A percentile compares a stretch with the other conserved stretches of the same genome.
Evolutionary conservation across 2,329 filamentous ascomycete species (phyloP).

Genomic region (Pleomassaria siparia): DNA sequence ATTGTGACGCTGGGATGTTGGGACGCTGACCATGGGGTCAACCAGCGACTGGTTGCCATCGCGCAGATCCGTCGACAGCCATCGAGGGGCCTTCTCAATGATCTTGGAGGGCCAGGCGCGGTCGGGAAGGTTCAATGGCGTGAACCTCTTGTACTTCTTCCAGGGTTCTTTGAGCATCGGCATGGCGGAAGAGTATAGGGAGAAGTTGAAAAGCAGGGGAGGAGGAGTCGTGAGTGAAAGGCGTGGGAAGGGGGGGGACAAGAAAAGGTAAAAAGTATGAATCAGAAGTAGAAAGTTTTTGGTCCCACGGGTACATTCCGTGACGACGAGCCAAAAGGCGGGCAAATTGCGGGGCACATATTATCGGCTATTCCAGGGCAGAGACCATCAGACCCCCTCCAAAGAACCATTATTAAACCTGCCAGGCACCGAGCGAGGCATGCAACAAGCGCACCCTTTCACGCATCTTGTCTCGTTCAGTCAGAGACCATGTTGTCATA

Average conservation of each 20-base stretch:
- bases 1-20: background rate
- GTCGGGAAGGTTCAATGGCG: constrained; percentile 66
- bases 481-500: background rate
- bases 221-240: background rate
- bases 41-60: constrained; percentile 94
- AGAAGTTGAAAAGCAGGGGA: background rate
- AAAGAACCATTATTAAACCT: too few relatives aligned
- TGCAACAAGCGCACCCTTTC: background rate
- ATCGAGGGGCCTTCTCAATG: constrained; percentile 82
- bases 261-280: background rate
- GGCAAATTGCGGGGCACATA: constrained; percentile 11
- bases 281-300: background rate
- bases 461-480: background rate
- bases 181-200: constrained; percentile 24
- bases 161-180: constrained; percentile 71
- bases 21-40: constrained; percentile 77
- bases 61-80: constrained; percentile 84
- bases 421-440: too few relatives aligned
- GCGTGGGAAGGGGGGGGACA: background rate
- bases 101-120: constrained; percentile 83
- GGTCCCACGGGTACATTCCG: background rate
- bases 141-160: constrained; percentile 74
- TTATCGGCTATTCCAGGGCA: constrained; percentile 14
- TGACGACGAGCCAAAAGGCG: constrained; percentile 8
- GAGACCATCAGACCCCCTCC: too few relatives aligned